Evolutionary conservation across 1,139 yeast species (phyloP).

Genomic region (Arxiozyma bovina): DNA sequence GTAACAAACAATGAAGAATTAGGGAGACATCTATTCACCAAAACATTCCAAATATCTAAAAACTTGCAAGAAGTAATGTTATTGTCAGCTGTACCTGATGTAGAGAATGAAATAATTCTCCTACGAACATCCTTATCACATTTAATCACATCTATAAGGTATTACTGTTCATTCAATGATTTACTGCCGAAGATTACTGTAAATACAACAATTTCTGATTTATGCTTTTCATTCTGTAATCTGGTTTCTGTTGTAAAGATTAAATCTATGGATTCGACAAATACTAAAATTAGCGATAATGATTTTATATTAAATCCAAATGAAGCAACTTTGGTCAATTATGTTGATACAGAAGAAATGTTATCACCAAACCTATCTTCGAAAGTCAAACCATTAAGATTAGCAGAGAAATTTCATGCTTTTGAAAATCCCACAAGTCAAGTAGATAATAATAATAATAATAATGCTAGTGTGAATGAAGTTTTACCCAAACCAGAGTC

Average conservation of each 20-base stretch:
- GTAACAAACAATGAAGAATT: neutral
- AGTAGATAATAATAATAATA: neutral
- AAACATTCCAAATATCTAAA: constrained; percentile 45
- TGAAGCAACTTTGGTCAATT: neutral
- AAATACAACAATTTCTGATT: constrained; percentile 70
- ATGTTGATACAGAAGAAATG: neutral
- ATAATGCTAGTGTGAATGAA: neutral
- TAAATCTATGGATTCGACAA: neutral
- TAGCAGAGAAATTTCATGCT: constrained; percentile 3
- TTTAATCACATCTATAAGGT: constrained; percentile 70
- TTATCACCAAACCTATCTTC: constrained; percentile 1
- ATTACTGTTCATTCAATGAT: constrained; percentile 51
- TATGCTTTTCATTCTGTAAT: constrained; percentile 66
- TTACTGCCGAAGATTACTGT: constrained; percentile 59
- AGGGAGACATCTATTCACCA: constrained; percentile 41
- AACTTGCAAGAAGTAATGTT: constrained; percentile 38
- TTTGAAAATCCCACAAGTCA: neutral
- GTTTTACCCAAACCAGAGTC: neutral
- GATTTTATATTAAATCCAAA: neutral
- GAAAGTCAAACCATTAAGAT: constrained; percentile 5
- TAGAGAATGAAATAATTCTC: constrained; percentile 26
- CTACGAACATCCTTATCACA: constrained; percentile 70
- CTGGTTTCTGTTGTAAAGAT: constrained; percentile 46
- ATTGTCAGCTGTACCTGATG: constrained; percentile 16
- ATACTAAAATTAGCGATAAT: neutral